phyloP scores from a whole-genome alignment of 306 rosid genomes.

The Vicia villosa region DNA sequence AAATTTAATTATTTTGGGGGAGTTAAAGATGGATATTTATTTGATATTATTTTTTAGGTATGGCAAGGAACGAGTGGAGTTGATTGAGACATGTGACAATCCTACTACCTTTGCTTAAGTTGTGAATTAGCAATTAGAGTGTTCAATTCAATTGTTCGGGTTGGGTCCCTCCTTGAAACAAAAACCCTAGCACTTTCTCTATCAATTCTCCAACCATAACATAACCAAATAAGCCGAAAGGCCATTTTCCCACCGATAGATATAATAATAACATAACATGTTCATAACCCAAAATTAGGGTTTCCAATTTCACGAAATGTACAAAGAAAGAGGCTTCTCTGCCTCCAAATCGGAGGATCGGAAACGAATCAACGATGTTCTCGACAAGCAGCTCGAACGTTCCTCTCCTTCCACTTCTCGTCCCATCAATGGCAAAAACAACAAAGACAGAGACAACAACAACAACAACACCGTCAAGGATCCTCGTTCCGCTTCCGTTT shows the following conservation, averaged over 20 bases:
- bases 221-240: constrained; percentile 11
- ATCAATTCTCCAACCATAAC: neutral
- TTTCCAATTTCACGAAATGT: constrained; percentile 38
- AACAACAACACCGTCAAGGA: constrained; percentile 38
- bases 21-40: too few species aligned
- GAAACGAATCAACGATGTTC: constrained; percentile 89
- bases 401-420: constrained; percentile 94
- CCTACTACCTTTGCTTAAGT: constrained; percentile 16
- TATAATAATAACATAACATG: neutral
- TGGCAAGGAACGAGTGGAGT: neutral
- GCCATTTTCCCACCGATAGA: neutral
- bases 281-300: neutral
- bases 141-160: neutral
- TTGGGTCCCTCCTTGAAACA: constrained; percentile 2
- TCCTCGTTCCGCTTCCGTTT: constrained; percentile 49
- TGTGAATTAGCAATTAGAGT: neutral
- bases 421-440: constrained; percentile 56
- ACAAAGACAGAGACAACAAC: constrained; percentile 34
- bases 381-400: constrained; percentile 89
- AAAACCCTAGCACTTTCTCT: constrained; percentile 8
- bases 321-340: constrained; percentile 60
- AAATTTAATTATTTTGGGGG: too few species aligned
- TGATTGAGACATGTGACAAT: neutral
- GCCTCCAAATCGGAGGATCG: constrained; percentile 81
- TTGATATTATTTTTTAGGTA: too few species aligned